Evolutionary conservation across 2,329 filamentous ascomycete species (phyloP).

Genomic region (Xylaria sp.): DNA sequence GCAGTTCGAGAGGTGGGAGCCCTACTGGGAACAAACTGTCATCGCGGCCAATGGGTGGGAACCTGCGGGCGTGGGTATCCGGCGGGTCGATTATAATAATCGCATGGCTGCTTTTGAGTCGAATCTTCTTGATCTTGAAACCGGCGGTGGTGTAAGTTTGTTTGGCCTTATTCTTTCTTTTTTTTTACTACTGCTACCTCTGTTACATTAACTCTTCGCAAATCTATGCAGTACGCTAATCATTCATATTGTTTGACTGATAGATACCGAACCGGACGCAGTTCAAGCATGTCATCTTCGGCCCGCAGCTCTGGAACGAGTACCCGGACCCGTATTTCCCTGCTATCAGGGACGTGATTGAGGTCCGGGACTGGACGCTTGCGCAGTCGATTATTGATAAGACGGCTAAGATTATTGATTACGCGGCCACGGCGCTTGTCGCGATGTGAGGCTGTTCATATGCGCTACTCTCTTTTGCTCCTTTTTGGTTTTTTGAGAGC

Average conservation of each 20-base stretch:
- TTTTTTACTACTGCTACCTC: no score
- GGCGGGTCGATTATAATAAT: constrained; percentile 78
- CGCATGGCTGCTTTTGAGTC: constrained; percentile 83
- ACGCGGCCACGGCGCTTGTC: constrained; percentile 33
- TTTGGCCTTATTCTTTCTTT: background rate
- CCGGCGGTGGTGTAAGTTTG: constrained; percentile 73
- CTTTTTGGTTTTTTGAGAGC: no score
- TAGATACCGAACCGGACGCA: constrained; percentile 86
- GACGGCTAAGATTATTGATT: constrained; percentile 67
- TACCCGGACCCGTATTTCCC: constrained; percentile 76
- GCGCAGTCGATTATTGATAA: constrained; percentile 73
- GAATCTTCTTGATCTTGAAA: constrained; percentile 76
- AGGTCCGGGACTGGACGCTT: constrained; percentile 70
- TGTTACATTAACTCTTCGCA: no score
- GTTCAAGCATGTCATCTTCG: constrained; percentile 92
- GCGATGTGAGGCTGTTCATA: background rate
- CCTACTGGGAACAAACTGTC: constrained; percentile 75
- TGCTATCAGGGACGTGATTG: constrained; percentile 81
- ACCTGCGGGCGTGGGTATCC: constrained; percentile 67
- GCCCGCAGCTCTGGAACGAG: constrained; percentile 77
- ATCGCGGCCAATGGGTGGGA: constrained; percentile 78
- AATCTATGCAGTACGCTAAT: background rate
- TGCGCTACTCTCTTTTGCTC: background rate
- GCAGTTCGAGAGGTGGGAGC: constrained; percentile 77
- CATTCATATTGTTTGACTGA: background rate